Evolutionary conservation across 495 filamentous ascomycete genomes (phyloP).

Genomic region (Rhypophila decipiens): DNA sequence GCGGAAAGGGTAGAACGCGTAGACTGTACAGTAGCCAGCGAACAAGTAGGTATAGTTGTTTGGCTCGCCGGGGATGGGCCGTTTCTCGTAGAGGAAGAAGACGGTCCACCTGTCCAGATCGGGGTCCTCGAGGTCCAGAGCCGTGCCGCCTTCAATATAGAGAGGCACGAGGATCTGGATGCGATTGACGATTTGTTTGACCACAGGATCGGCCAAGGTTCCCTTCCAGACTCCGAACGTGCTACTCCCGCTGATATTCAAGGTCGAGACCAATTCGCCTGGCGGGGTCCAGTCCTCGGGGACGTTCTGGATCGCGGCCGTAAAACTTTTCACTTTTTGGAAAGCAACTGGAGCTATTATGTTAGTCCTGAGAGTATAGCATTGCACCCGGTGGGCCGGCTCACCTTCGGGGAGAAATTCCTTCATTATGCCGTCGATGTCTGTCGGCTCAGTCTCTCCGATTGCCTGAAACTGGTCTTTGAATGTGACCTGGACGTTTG

Average conservation of each 20-base stretch:
- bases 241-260: conserved; percentile 27
- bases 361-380: too few species aligned
- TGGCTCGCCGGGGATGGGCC: conserved; percentile 34
- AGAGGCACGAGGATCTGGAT: conserved; percentile 78
- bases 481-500: conserved; percentile 64
- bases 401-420: conserved; percentile 63
- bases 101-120: conserved; percentile 80
- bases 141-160: conserved; percentile 85
- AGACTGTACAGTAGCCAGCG: conserved; percentile 81
- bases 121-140: conserved; percentile 63
- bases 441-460: conserved; percentile 61
- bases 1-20: conserved; percentile 66
- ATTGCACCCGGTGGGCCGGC: background rate
- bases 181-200: conserved; percentile 62
- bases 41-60: conserved; percentile 59
- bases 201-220: conserved; percentile 42
- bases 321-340: conserved; percentile 51
- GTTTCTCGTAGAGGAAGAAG: conserved; percentile 73
- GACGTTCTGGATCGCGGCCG: conserved; percentile 47
- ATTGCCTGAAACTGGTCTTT: conserved; percentile 66
- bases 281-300: conserved; percentile 55
- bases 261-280: conserved; percentile 40
- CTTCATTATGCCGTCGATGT: conserved; percentile 59
- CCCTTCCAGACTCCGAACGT: conserved; percentile 50
- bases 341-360: conserved; percentile 54